Percentiles rank a stretch among this genome's conserved stretches.
phyloP scores from a whole-genome alignment of 805 yeast species.

The Ogataea pini region DNA sequence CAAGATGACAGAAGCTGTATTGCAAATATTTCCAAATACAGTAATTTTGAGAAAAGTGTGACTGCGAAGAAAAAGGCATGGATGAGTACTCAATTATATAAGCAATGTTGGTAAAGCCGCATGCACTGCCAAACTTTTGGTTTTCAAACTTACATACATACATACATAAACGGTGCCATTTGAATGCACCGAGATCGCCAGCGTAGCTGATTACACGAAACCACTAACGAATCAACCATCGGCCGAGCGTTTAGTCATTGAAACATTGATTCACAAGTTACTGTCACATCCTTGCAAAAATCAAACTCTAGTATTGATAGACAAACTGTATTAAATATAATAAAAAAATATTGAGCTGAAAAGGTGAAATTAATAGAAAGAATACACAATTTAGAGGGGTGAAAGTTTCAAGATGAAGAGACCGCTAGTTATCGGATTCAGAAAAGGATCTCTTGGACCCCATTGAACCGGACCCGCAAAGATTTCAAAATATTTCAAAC shows the following conservation, averaged over 20 bases:
- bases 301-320: slow-evolving; percentile 4
- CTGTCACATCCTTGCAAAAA: too few species aligned
- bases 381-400: slow-evolving; percentile 22
- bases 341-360: slow-evolving; percentile 13
- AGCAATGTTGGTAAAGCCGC: background rate
- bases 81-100: background rate
- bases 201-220: too few species aligned
- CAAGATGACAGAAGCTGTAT: slow-evolving; percentile 2
- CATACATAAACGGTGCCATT: background rate
- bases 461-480: slow-evolving; percentile 6
- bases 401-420: slow-evolving; percentile 13
- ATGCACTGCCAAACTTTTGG: too few species aligned
- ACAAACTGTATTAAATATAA: slow-evolving; percentile 10
- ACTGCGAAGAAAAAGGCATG: slow-evolving; percentile 6
- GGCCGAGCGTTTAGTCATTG: too few species aligned
- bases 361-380: slow-evolving; percentile 17
- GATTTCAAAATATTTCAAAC: slow-evolving; percentile 4
- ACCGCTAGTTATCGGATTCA: slow-evolving; percentile 3
- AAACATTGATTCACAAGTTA: too few species aligned
- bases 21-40: background rate
- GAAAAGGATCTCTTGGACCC: slow-evolving; percentile 4
- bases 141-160: background rate
- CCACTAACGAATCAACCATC: too few species aligned
- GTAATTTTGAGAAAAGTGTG: slow-evolving; percentile 9
- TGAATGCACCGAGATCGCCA: background rate